Base-by-base conservation (phyloP, 345 rosid genomes). In the Eucalyptus sideroxylon region DNA sequence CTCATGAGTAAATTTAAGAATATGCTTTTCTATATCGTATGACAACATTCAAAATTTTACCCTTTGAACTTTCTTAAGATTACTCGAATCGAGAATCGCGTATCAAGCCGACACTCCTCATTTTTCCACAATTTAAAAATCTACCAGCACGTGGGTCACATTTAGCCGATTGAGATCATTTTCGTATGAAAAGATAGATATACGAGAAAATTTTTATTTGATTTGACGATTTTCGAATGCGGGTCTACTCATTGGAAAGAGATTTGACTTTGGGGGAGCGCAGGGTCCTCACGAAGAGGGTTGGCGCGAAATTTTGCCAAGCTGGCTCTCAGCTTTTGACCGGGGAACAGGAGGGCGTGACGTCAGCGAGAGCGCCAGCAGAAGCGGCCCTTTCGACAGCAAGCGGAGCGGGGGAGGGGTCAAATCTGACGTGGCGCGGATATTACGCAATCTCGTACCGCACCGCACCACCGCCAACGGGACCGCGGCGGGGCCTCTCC, bases 61-160 rank as follows among this genome's bases (percentile, higher is more conserved):
- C 11, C 4, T 72, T 9, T 17, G 26, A 8, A 19, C 2, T 69
- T 34, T 69, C 42, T 67, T 16, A 34, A 17, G 3, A 31, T 67
- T 9, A 15, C 4, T 59, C 15, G 0, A 59, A 27, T 10, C 1
- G 7, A 26, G 4, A 14, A 27, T 60, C 34, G 4, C 26, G 4
- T 10, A 26, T 5, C 1, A 10, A 19, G 44, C 2, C 2, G 4
- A 5, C 24, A 5, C 8, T 2, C 1, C 0, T 24, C 3, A 9
- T 9, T 72, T 34, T 19, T 34, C 21, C 21, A 19, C 82, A 9
- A 10, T 10, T 4, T 17, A 19, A 34, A 34, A 23, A 6, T 53
- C 9, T 4, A 53, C 4, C 24, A 1, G 3, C 44, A 4, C 26
- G 3, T 11, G 8, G 1, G 8, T 10, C 44, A 37, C 15, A 17